phyloP scores from a whole-genome alignment of 75 land plant species.

The Sequoia sempervirens region DNA sequence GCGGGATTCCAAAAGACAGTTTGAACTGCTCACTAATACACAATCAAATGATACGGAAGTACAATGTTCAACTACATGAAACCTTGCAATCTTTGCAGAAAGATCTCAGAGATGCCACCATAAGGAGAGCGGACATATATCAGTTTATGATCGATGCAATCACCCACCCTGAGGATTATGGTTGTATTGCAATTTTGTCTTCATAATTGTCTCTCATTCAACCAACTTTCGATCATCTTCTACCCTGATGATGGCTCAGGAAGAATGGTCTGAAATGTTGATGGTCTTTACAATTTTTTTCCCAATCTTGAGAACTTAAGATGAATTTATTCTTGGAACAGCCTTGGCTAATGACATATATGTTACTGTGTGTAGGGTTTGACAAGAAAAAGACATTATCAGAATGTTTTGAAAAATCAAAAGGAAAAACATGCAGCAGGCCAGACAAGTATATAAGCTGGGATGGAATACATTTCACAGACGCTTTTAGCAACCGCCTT shows the following conservation, averaged over 20 bases:
- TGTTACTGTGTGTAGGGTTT: background rate
- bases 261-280: background rate
- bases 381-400: background rate
- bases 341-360: background rate
- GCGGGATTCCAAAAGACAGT: background rate
- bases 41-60: background rate
- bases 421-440: background rate
- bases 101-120: background rate
- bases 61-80: background rate
- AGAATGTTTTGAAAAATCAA: background rate
- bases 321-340: background rate
- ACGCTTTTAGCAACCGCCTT: background rate
- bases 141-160: background rate
- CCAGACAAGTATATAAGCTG: conserved; percentile 3
- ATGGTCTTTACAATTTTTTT: no score
- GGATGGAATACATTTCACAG: background rate
- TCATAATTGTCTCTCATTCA: background rate
- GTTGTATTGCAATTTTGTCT: background rate
- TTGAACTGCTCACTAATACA: background rate
- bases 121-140: background rate
- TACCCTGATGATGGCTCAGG: background rate
- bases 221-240: background rate
- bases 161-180: background rate
- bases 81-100: background rate
- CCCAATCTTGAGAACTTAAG: no score